Evolutionary conservation across 1,139 yeast genomes (phyloP), one percentile per base, ranked within the genome.

Genomic region (Kurtzmaniella natalensis): DNA sequence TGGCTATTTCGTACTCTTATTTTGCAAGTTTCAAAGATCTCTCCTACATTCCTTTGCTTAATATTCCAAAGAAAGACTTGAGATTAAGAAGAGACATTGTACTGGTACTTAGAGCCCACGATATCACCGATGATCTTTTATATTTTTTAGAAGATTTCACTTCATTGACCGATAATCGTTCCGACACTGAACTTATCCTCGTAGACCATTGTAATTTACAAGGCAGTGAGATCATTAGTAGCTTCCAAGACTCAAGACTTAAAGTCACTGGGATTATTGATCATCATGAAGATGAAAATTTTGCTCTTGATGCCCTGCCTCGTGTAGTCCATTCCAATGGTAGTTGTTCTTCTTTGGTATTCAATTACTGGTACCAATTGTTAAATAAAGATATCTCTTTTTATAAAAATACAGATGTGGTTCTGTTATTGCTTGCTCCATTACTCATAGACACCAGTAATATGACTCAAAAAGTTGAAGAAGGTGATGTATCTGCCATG

Each of bases 141-240:
- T 69, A 75, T 37, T 89, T 81, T 50, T 54, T 70, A 8, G 95
- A 88, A 42, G 96, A 88, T 43, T 57, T 75, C 31, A 48, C 48
- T 9, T 21, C 34, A 5, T 46, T 65, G 37, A 39, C 36, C 6
- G 44, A 41, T 11, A 37, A 31, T 14, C 36, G 38, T 3, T 18
- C 50, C 0, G 28, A 37, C 4, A 42, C 71, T 2, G 63, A 71
- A 10, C 58, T 84, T 14, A 64, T 77, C 4, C 61, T 89, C 34
- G 95, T 89, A 3, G 98, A 89, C 51, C 96, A 88, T 56, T 88
- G 94, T 50, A 67, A 70, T 28, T 63, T 81, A 10, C 84, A 83
- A 37, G 82, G 84, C 0, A 62, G 64, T 18, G 47, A 54, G 3
- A 50, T 40, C 44, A 65, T 32, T 37, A 46, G 37, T 24, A 51